A percentile compares a stretch with the other conserved stretches of the same genome.
Conservation (phyloP, 2,329 filamentous ascomycete species). For the Cercospora nicotianae region DNA sequence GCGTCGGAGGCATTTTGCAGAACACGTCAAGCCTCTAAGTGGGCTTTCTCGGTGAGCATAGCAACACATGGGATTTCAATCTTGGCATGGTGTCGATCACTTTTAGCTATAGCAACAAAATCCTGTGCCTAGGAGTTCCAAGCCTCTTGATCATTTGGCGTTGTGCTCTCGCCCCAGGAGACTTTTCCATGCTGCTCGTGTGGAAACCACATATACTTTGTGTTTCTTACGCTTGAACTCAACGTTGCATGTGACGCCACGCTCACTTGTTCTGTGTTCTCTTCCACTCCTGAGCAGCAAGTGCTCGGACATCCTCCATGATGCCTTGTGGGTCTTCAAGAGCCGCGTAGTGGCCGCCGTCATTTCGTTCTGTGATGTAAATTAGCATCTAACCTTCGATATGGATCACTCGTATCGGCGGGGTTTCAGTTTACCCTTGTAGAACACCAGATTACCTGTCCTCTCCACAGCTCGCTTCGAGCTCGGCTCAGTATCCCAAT, state of each 20-base stretch:
- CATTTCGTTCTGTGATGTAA: constrained; percentile 21
- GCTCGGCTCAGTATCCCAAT: constrained; percentile 41
- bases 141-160: background rate
- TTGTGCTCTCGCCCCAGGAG: background rate
- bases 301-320: constrained; percentile 22
- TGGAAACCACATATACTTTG: background rate
- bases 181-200: background rate
- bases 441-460: constrained; percentile 43
- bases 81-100: background rate
- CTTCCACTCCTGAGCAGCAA: constrained; percentile 22
- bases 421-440: constrained; percentile 26
- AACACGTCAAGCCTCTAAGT: background rate
- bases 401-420: too few relatives aligned
- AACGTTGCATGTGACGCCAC: too few relatives aligned
- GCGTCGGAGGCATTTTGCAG: background rate
- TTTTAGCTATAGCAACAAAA: background rate
- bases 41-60: background rate
- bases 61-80: background rate
- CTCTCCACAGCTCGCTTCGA: constrained; percentile 39
- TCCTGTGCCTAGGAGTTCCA: background rate
- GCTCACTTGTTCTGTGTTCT: background rate
- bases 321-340: constrained; percentile 36
- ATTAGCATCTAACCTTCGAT: background rate
- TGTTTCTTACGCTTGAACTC: background rate
- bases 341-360: constrained; percentile 35